Conservation (phyloP, 2,329 filamentous ascomycete species). For the Ceratocystis ficicola region DNA sequence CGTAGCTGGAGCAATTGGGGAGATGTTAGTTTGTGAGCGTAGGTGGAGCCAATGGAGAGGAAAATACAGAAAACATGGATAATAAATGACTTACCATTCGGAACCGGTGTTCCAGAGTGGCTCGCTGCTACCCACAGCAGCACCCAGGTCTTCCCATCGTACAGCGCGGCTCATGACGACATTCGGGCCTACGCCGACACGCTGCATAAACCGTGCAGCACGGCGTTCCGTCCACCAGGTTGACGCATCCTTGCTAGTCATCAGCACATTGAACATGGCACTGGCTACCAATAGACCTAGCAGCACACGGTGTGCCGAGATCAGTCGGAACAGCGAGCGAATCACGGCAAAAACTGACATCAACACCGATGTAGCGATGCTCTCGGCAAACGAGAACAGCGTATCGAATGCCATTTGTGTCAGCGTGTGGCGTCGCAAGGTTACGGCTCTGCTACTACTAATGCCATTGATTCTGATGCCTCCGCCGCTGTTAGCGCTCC, state of each 20-base stretch:
- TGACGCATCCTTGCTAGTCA: constrained; percentile 60
- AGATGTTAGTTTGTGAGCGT: too few species aligned
- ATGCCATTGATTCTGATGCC: background rate
- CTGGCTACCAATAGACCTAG: constrained; percentile 65
- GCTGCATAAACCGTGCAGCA: constrained; percentile 67
- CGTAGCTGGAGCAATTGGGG: constrained; percentile 35
- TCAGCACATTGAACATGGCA: constrained; percentile 57
- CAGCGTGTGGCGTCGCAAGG: constrained; percentile 50
- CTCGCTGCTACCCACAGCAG: constrained; percentile 36
- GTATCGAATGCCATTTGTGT: constrained; percentile 61
- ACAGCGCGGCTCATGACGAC: constrained; percentile 72
- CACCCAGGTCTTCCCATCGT: constrained; percentile 69
- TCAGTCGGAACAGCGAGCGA: constrained; percentile 52
- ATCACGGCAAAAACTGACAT: constrained; percentile 61
- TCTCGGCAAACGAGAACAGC: constrained; percentile 59
- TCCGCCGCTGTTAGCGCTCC: background rate
- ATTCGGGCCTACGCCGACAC: constrained; percentile 69
- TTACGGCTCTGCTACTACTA: constrained; percentile 26
- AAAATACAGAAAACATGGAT: background rate
- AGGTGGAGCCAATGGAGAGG: background rate
- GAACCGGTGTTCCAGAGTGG: constrained; percentile 13
- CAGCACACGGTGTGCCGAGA: constrained; percentile 63
- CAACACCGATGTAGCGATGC: constrained; percentile 61
- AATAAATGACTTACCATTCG: constrained; percentile 16
- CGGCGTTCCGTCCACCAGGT: constrained; percentile 78